Evolutionary conservation across 768 basidiomycete genomes (phyloP).

Genomic region (Mycena vulgaris): DNA sequence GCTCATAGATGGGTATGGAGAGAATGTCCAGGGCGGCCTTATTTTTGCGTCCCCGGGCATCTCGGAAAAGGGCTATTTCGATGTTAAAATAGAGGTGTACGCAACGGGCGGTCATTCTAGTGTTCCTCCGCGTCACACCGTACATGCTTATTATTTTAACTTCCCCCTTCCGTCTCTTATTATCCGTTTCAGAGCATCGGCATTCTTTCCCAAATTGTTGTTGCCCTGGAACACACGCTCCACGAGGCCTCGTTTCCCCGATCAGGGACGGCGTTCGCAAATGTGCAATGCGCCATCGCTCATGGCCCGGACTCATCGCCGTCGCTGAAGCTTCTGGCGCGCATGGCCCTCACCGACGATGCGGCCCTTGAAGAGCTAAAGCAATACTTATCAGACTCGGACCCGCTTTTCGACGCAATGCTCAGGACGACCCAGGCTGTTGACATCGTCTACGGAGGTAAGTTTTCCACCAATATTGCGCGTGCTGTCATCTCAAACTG

Average conservation of each 20-base stretch:
- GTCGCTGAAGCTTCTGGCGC: conserved; percentile 50
- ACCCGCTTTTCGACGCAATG: conserved; percentile 44
- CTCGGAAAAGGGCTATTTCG: conserved; percentile 66
- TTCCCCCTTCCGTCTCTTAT: conserved; percentile 24
- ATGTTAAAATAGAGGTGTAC: conserved; percentile 60
- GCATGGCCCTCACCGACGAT: conserved; percentile 51
- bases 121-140: conserved; percentile 73
- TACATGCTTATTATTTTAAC: conserved; percentile 36
- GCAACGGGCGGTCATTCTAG: conserved; percentile 75
- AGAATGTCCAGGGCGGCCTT: conserved; percentile 50
- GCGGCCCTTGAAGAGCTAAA: conserved; percentile 58
- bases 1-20: conserved; percentile 38
- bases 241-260: conserved; percentile 58
- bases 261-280: conserved; percentile 39
- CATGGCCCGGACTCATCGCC: conserved; percentile 50
- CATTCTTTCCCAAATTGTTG: conserved; percentile 67
- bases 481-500: neutral
- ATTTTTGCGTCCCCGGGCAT: conserved; percentile 59
- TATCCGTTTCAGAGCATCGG: conserved; percentile 60
- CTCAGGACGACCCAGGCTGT: conserved; percentile 71
- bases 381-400: conserved; percentile 44
- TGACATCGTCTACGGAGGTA: conserved; percentile 58
- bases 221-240: conserved; percentile 58
- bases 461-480: neutral
- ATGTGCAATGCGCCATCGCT: conserved; percentile 57